phyloP scores from a whole-genome alignment of 2,329 filamentous ascomycete genomes.

The Diaporthe sp. region DNA sequence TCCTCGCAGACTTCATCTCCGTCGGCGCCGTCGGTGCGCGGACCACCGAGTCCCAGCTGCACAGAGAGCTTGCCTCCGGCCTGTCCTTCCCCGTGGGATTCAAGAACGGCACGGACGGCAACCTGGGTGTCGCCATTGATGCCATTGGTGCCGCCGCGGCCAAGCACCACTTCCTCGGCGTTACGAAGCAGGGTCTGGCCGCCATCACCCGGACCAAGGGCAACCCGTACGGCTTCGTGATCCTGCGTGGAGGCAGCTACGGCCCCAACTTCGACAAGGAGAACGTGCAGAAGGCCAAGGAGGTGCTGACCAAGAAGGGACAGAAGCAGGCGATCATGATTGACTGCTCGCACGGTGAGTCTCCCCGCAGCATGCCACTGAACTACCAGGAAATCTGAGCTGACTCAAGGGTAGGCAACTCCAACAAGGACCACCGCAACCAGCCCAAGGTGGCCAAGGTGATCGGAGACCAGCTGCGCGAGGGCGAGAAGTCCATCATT shows the following conservation, averaged over 20 bases:
- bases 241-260: conserved; percentile 89
- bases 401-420: conserved; percentile 76
- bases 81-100: conserved; percentile 98
- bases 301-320: conserved; percentile 83
- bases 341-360: conserved; percentile 93
- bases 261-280: conserved; percentile 95
- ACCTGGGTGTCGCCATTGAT: conserved; percentile 90
- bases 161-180: conserved; percentile 98
- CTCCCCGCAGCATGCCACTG: not conserved
- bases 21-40: conserved; percentile 95
- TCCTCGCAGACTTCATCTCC: conserved; percentile 94
- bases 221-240: conserved; percentile 98
- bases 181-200: conserved; percentile 96
- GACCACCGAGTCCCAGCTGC: conserved; percentile 96
- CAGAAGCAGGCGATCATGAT: conserved; percentile 95
- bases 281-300: conserved; percentile 83
- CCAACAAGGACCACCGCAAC: conserved; percentile 96
- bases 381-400: conserved; percentile 22
- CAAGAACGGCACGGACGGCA: conserved; percentile 99
- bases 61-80: conserved; percentile 94
- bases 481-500: conserved; percentile 88
- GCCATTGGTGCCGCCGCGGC: conserved; percentile 89
- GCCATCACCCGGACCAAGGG: conserved; percentile 94
- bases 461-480: conserved; percentile 86
- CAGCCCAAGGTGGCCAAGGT: conserved; percentile 91